These are phyloP conservation scores for Carex cristatella DNA, from an alignment of 176 grass and related monocot genomes.

Conservation along the genomic window DNA sequence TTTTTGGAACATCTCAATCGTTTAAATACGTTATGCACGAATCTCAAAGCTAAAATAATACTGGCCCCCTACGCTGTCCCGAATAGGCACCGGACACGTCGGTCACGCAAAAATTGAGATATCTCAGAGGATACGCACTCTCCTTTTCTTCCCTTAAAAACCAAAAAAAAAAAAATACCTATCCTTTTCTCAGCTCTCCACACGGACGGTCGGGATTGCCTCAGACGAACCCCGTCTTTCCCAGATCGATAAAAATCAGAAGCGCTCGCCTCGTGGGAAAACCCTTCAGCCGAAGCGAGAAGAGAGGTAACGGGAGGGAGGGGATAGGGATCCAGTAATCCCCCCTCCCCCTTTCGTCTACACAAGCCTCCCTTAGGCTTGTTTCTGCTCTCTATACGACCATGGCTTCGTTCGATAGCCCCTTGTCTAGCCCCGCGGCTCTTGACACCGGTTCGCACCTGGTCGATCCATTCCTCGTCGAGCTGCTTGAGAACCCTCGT, in stretches of 20 bases:
- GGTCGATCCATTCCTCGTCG: constrained; percentile 43
- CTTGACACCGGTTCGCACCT: neutral
- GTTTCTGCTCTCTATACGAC: neutral
- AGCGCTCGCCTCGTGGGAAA: neutral
- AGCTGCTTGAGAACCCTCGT: constrained; percentile 47
- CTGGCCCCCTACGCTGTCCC: too few relatives aligned
- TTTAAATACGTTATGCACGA: too few relatives aligned
- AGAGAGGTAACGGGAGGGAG: constrained; percentile 19
- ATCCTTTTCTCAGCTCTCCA: neutral
- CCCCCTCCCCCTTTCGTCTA: constrained; percentile 9
- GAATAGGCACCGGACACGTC: too few relatives aligned
- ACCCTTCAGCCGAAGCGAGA: constrained; percentile 17
- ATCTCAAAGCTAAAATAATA: too few relatives aligned
- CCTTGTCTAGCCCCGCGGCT: neutral
- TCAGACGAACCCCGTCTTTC: neutral
- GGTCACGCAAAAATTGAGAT: too few relatives aligned
- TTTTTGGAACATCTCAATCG: too few relatives aligned
- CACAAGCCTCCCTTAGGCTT: neutral
- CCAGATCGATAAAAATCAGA: neutral
- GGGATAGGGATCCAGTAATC: constrained; percentile 17
- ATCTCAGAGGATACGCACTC: too few relatives aligned
- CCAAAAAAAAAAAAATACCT: neutral
- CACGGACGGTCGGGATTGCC: neutral
- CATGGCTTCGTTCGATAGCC: neutral
- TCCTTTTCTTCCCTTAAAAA: too few relatives aligned